These are phyloP conservation scores for Acacia melanoxylon DNA, from an alignment of 306 rosid species.

Conservation along the genomic window DNA sequence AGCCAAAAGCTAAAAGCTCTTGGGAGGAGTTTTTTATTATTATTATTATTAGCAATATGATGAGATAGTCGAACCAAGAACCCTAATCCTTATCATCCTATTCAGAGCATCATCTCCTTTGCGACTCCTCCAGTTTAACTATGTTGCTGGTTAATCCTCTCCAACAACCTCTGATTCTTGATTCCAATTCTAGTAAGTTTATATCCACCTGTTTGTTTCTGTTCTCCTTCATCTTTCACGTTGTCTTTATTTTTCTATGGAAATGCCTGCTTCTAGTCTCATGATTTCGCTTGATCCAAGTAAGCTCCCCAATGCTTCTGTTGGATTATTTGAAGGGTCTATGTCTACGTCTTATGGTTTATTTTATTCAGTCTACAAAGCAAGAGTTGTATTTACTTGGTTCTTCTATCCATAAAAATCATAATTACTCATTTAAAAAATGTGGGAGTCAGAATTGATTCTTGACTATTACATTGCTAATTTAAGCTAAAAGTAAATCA, in stretches of 20 bases:
- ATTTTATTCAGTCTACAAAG: background rate
- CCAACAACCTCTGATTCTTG: constrained; percentile 24
- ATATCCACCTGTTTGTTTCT: constrained; percentile 19
- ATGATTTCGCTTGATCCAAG: constrained; percentile 15
- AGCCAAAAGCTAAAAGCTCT: no score
- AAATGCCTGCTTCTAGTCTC: background rate
- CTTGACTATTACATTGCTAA: background rate
- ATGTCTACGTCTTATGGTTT: background rate
- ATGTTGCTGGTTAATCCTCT: background rate
- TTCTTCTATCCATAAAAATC: background rate
- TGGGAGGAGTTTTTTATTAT: no score
- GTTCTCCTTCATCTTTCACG: background rate
- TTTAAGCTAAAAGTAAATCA: no score
- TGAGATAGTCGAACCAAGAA: no score
- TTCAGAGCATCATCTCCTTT: no score
- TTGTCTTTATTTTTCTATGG: background rate
- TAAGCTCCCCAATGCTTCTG: background rate
- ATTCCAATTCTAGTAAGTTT: constrained; percentile 37
- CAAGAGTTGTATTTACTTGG: background rate
- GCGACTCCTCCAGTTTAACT: background rate
- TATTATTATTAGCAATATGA: no score
- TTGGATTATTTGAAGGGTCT: background rate
- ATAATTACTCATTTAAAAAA: constrained; percentile 23
- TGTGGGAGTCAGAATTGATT: constrained; percentile 22
- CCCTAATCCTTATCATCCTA: no score